These are phyloP conservation scores for Liriodendron chinense DNA, from an alignment of 164 flowering plant species.

Conservation along the genomic window DNA sequence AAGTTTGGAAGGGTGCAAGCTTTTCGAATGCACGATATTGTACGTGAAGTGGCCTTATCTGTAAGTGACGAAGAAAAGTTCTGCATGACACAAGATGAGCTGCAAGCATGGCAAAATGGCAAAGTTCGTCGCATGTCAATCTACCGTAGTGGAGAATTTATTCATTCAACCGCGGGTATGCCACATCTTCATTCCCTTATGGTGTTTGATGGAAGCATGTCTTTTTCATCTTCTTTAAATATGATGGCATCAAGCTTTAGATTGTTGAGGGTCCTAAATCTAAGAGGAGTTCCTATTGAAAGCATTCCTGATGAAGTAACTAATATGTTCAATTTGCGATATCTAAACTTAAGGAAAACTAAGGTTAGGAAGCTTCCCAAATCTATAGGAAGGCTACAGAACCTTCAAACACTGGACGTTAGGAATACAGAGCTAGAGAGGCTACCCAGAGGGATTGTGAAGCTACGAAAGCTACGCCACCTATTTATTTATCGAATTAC, in stretches of 20 bases:
- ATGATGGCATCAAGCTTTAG: constrained; percentile 5
- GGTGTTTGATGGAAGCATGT: neutral
- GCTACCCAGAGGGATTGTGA: neutral
- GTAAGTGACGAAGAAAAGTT: constrained; percentile 4
- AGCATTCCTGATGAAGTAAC: no score
- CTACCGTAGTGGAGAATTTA: neutral
- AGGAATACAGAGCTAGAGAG: neutral
- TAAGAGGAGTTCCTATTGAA: no score
- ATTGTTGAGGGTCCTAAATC: no score
- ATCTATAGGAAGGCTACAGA: constrained; percentile 10
- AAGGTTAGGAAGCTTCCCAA: constrained; percentile 27
- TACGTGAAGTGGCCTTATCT: constrained; percentile 13
- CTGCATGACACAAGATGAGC: neutral
- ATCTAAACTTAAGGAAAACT: neutral
- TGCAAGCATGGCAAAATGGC: neutral
- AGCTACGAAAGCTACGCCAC: no score
- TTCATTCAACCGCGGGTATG: neutral
- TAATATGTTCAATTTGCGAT: neutral
- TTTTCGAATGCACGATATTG: constrained; percentile 14
- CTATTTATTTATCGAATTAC: no score
- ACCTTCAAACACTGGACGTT: neutral
- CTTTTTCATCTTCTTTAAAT: constrained; percentile 16
- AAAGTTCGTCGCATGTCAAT: constrained; percentile 3
- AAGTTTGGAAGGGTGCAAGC: neutral
- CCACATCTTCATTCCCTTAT: neutral